Percentiles rank a stretch among this genome's conserved stretches.
Conservation (phyloP, 805 yeast genomes). For the Myxozyma melibiosi region DNA sequence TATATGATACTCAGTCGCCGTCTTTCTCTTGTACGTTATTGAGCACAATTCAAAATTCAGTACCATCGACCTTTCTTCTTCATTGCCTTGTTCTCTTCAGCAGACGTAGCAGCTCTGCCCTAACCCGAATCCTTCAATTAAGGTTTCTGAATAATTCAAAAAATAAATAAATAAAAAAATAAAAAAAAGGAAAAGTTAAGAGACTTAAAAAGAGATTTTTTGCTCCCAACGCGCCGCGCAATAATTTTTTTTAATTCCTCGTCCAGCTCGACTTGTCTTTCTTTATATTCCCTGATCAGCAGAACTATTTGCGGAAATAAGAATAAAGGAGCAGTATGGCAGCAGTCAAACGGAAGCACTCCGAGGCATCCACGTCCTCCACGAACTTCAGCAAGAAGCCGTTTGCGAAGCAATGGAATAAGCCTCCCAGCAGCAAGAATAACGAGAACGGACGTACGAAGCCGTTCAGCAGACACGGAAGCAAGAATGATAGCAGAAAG, state of each 20-base stretch:
- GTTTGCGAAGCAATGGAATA: constrained; percentile 11
- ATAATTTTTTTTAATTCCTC: background rate
- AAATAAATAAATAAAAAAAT: background rate
- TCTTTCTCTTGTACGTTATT: no score
- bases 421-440: background rate
- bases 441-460: constrained; percentile 2
- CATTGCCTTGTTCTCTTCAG: no score
- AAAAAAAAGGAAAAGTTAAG: no score
- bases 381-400: constrained; percentile 9
- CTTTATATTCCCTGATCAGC: no score
- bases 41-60: no score
- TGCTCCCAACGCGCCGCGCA: constrained; percentile 10
- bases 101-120: no score
- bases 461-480: constrained; percentile 5
- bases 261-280: background rate
- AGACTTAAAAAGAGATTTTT: background rate
- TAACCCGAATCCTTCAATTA: no score
- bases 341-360: constrained; percentile 19
- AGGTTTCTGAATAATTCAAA: background rate
- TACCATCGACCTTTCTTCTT: no score
- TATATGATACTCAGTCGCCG: background rate
- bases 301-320: no score
- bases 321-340: constrained; percentile 2
- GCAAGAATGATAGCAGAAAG: background rate
- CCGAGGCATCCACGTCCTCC: constrained; percentile 1